Evolutionary conservation across 2,329 filamentous ascomycete species (phyloP), one percentile per base, ranked within the genome.

Genomic region (Knufia fluminis): DNA sequence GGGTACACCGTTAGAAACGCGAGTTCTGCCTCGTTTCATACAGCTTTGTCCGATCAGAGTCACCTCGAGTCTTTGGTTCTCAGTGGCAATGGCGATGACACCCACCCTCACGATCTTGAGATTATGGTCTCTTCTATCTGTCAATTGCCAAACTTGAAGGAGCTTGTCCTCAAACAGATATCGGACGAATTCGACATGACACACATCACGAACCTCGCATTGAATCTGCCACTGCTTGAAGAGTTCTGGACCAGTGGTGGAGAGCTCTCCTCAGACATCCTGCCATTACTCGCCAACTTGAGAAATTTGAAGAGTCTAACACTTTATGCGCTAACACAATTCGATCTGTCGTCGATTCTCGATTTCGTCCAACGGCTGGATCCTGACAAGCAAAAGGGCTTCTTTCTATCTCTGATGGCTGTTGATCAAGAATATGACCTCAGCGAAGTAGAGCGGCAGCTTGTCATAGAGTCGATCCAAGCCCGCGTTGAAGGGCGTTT

Each of bases 111-210:
- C 19, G 59, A 62, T 26, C 62, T 62, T 16, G 52, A 58, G 22
- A 50, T 59, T 19, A 62, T 68, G 48, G 57, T 66, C 14, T 56
- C 63, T 26, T 55, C 57, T 1, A 53, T 68, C 28, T 52, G 55
- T 33, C 54, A 59, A 43, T 55, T 67, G 33, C 53, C 51, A 8
- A 54, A 63, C 23, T 52, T 68, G 22, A 57, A 57, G 33, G 60
- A 63, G 31, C 58, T 68, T 2, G 58, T 63, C 14, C 57, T 68
- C 20, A 63, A 63, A 46, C 61, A 63, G 32, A 60, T 67, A 28
- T 65, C 64, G 2, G 62, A 64, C 23, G 57, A 58, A 32, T 66
- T 67, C 51, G 57, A 59, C 4, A 54, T 56, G 39, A 58, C 61
- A 12, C 60, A 67, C 46, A 57, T 65, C 41, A 56, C 59, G 20